A percentile compares a stretch with the other conserved stretches of the same genome.
Evolutionary conservation across 305 asterid species (phyloP).

Genomic region (Fraxinus angustifolia): DNA sequence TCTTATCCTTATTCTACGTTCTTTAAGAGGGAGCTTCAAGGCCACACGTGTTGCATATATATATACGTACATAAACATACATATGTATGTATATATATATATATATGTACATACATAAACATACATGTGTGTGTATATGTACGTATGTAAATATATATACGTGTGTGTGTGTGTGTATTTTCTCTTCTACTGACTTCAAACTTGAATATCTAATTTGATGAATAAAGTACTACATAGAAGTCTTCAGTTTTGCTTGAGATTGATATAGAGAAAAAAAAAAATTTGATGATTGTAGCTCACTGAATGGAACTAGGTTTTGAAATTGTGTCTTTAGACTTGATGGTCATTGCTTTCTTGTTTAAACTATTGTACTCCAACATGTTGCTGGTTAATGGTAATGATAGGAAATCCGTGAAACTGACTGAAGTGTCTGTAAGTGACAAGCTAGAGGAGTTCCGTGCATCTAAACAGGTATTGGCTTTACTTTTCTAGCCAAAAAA

Average conservation of each 20-base stretch:
- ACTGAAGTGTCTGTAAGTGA: constrained; percentile 91
- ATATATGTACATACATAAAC: no score
- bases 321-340: neutral
- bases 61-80: no score
- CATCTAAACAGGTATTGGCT: constrained; percentile 78
- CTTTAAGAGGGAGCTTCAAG: neutral
- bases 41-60: neutral
- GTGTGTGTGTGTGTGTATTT: neutral
- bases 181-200: neutral
- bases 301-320: neutral
- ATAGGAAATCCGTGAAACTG: constrained; percentile 50
- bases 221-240: neutral
- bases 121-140: no score
- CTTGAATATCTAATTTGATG: neutral
- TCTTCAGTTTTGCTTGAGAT: neutral
- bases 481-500: constrained; percentile 7
- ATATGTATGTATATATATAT: no score
- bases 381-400: constrained; percentile 21
- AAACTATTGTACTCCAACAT: constrained; percentile 13
- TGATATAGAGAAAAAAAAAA: neutral
- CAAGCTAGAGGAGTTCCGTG: constrained; percentile 92
- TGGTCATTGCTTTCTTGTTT: neutral
- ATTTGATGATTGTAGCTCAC: neutral
- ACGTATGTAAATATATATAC: no score
- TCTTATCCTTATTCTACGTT: neutral